Base-by-base conservation (phyloP, 1,284 basidiomycete species). In the Rugosomyces carneus region DNA sequence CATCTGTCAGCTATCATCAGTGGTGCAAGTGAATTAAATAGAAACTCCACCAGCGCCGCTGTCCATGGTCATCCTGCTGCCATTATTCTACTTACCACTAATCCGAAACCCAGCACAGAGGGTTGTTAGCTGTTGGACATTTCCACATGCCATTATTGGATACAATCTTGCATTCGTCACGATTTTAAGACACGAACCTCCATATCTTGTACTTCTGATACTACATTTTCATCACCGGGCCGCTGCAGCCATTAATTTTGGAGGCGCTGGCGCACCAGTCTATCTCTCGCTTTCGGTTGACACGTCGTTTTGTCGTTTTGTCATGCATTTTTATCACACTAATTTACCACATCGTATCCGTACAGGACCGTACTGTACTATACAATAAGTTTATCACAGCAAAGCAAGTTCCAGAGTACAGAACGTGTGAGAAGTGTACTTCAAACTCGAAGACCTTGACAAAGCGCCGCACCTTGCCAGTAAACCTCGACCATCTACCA, bases 401-500 rank as follows among this genome's bases (percentile, higher is more conserved):
- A n/a, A n/a, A n/a, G n/a, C n/a, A n/a, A n/a, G n/a, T n/a, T n/a
- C n/a, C n/a, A n/a, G n/a, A n/a, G n/a, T n/a, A 26, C 5, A 26
- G 24, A 26, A 5, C 5, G 24, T 10, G 24, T 26, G 24, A 26
- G 24, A 26, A 26, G 24, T 10, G 24, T n/a, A n/a, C n/a, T n/a
- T n/a, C n/a, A n/a, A 7, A 7, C 21, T 4, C 21, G 21, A 23
- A 3, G 4, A 23, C 3, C 21, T 23, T 23, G 21, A 23, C 21
- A 23, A 23, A 23, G 21, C 21, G n/a, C n/a, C n/a, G n/a, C n/a
- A n/a, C n/a, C n/a, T 26, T 26, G 24, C 24, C 24, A 21, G 31
- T 15, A 40, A 35, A 21, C 55, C 57, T 35, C 57, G 54, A 42
- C 51, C 56, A 13, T 53, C 58, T 15, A 21, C 13, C 11, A 5